Base-by-base conservation (phyloP, 305 asterid genomes). In the Stenogyne calaminthoides region DNA sequence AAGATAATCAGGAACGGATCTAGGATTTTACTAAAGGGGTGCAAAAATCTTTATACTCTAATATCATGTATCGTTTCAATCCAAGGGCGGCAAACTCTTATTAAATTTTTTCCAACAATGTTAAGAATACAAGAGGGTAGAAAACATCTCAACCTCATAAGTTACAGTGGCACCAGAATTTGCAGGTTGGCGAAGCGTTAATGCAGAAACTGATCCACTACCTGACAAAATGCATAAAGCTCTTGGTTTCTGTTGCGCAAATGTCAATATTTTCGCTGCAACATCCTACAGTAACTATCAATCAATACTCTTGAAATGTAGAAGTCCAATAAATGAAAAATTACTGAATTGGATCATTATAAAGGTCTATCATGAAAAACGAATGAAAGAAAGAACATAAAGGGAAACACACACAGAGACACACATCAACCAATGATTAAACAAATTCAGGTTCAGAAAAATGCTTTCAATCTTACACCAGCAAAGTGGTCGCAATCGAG, bases 191-290 rank as follows among this genome's bases (percentile, higher is more conserved):
- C 91, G 87, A 67, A 92, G 74, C 2, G 91, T 87, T 56, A 92
- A 81, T 1, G 80, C 83, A 54, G 97, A 87, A 70, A 92, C 90
- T 11, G 93, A 70, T 32, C 98, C 97, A 82, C 76, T 90, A 57
- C 90, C 97, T 25, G 98, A 90, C 73, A 92, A 75, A 76, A 92
- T 83, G 81, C 98, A 90, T 79, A 92, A 78, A 55, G 96, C 96
- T 83, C 98, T 87, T 8, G 88, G 89, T 77, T 90, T 84, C 80
- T 87, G 96, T 72, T 90, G 93, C 0, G 98, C 96, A 86, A 92
- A 92, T 68, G 95, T 81, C 79, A 90, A 65, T 80, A 90, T 78
- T 77, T 87, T 92, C 60, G 84, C 91, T 6, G 97, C 97, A 79
- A 90, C 68, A 75, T 92, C 98, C 98, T 90, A 84, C 78, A 67